Percentiles rank a stretch among this genome's conserved stretches.
phyloP scores from a whole-genome alignment of 164 flowering plant species.

The Saururus chinensis region DNA sequence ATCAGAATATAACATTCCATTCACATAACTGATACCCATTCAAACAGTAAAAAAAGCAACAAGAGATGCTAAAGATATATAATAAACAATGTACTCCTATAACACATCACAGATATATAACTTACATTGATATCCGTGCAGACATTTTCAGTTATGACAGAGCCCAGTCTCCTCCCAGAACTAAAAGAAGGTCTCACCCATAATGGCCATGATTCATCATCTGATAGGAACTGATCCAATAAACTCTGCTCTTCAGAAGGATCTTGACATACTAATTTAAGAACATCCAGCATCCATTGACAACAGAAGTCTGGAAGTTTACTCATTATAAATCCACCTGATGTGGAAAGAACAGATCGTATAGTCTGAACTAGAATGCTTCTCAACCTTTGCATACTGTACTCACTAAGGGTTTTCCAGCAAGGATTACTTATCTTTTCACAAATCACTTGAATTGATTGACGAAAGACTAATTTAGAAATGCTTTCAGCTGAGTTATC shows the following conservation, averaged over 20 bases:
- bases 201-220: slow-evolving; percentile 44
- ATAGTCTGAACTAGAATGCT: slow-evolving; percentile 41
- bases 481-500: background rate
- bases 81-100: background rate
- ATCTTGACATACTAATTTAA: slow-evolving; percentile 34
- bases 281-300: slow-evolving; percentile 49
- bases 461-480: slow-evolving; percentile 29
- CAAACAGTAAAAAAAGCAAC: background rate
- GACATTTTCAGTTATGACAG: slow-evolving; percentile 13
- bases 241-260: slow-evolving; percentile 48
- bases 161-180: slow-evolving; percentile 17
- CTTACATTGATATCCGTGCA: slow-evolving; percentile 26
- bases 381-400: slow-evolving; percentile 21
- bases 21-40: too few species aligned
- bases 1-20: too few species aligned
- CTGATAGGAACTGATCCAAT: slow-evolving; percentile 48
- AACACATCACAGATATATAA: background rate
- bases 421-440: slow-evolving; percentile 29
- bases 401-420: slow-evolving; percentile 25
- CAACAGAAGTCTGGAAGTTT: slow-evolving; percentile 40
- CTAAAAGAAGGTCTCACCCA: slow-evolving; percentile 34
- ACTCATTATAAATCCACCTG: slow-evolving; percentile 16
- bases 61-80: background rate
- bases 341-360: slow-evolving; percentile 38
- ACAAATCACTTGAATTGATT: slow-evolving; percentile 34